These are phyloP conservation scores for Penicillium cosmopolitanum DNA, from an alignment of 495 filamentous ascomycete genomes.

Conservation along the genomic window DNA sequence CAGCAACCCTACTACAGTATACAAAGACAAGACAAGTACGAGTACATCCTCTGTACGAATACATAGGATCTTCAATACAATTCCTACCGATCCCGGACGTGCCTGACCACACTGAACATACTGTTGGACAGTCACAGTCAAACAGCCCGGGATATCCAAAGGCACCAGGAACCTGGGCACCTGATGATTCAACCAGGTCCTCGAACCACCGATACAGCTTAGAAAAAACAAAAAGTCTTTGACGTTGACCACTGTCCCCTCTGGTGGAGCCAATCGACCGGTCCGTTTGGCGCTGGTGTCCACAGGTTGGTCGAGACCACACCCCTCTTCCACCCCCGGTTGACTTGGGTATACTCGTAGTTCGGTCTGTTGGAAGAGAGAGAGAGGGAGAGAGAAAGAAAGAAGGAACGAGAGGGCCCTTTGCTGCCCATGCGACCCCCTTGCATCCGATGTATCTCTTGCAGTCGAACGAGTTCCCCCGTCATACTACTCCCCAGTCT, in stretches of 20 bases:
- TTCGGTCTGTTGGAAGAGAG: not conserved
- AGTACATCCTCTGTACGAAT: not conserved
- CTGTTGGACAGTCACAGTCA: not conserved
- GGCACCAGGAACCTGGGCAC: constrained; percentile 29
- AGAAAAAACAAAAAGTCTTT: constrained; percentile 22
- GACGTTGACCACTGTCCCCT: constrained; percentile 22
- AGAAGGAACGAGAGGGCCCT: constrained; percentile 11
- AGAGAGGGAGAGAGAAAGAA: not conserved
- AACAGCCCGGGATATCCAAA: constrained; percentile 8
- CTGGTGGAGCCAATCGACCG: constrained; percentile 5
- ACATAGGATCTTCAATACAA: not conserved
- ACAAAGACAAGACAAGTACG: not conserved
- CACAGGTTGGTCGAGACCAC: constrained; percentile 6
- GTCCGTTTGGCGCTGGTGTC: constrained; percentile 19
- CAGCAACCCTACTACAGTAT: not conserved
- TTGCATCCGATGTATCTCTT: constrained; percentile 29
- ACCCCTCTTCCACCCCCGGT: not conserved
- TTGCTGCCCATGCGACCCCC: constrained; percentile 14
- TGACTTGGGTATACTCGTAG: not conserved
- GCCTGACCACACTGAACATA: not conserved
- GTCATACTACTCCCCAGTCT: constrained; percentile 20
- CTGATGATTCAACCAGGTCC: constrained; percentile 15
- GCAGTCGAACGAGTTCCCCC: constrained; percentile 15
- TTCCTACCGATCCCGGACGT: not conserved
- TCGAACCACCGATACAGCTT: not conserved